phyloP scores from a whole-genome alignment of 2,329 filamentous ascomycete species.

The Aspergillus glaucus region DNA sequence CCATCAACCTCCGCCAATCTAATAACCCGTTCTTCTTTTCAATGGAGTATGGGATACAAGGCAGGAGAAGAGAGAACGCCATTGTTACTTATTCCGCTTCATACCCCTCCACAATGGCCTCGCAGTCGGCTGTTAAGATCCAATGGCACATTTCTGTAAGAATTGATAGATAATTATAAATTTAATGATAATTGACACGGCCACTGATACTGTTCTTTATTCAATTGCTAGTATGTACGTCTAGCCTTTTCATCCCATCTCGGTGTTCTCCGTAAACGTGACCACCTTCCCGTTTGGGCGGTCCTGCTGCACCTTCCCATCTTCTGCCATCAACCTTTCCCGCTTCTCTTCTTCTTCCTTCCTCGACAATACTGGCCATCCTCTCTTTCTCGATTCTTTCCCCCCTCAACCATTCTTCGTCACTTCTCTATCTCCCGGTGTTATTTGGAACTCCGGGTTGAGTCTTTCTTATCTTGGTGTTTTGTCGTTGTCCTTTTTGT shows the following conservation, averaged over 20 bases:
- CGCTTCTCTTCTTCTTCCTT: neutral
- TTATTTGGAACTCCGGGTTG: slow-evolving; percentile 10
- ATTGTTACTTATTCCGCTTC: slow-evolving; percentile 38
- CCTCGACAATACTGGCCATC: neutral
- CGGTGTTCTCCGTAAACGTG: neutral
- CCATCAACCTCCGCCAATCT: slow-evolving; percentile 57
- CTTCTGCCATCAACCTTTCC: neutral
- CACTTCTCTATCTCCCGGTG: slow-evolving; percentile 9
- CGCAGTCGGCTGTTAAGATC: slow-evolving; percentile 33
- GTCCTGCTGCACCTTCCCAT: neutral
- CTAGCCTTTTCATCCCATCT: neutral
- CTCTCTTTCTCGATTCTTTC: neutral
- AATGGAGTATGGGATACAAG: slow-evolving; percentile 63
- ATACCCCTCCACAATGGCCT: slow-evolving; percentile 31
- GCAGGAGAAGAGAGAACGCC: slow-evolving; percentile 55
- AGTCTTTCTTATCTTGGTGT: slow-evolving; percentile 18
- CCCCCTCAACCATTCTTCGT: slow-evolving; percentile 1
- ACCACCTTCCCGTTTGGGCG: neutral
- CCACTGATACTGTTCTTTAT: neutral
- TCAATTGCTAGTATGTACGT: neutral
- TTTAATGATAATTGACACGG: neutral
- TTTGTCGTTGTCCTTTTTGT: slow-evolving; percentile 14
- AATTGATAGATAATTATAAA: neutral
- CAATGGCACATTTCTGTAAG: slow-evolving; percentile 27
- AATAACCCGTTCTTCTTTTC: slow-evolving; percentile 56